Evolutionary conservation across 139 green algal genomes (phyloP).

Genomic region (Gonium pectorale): DNA sequence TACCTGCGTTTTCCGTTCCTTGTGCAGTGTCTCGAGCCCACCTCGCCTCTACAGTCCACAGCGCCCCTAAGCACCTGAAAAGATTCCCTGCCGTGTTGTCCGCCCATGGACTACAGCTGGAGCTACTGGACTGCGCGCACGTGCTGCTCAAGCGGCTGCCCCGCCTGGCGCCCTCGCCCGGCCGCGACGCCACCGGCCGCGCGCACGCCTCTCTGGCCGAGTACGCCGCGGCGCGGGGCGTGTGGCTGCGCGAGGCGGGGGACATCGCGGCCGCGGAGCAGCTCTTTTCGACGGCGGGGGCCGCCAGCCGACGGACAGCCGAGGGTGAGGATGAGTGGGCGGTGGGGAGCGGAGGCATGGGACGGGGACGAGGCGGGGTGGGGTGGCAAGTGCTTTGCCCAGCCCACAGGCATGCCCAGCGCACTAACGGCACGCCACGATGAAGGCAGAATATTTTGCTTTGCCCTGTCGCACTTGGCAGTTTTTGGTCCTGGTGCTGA

Average conservation of each 20-base stretch:
- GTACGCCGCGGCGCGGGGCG: conserved; percentile 23
- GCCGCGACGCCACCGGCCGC: conserved; percentile 14
- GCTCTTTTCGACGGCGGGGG: conserved; percentile 47
- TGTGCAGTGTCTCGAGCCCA: too few relatives aligned
- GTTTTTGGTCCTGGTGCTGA: too few relatives aligned
- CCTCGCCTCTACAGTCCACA: background rate
- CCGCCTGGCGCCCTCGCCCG: conserved; percentile 41
- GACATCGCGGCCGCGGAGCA: conserved; percentile 58
- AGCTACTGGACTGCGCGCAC: conserved; percentile 61
- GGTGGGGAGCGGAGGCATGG: background rate
- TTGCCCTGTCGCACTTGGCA: too few relatives aligned
- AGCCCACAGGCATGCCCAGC: too few relatives aligned
- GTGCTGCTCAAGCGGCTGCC: conserved; percentile 60
- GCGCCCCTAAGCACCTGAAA: too few relatives aligned
- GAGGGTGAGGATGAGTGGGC: conserved; percentile 18
- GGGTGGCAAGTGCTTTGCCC: background rate
- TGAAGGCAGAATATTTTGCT: too few relatives aligned
- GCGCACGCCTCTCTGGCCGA: conserved; percentile 49
- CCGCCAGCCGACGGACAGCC: conserved; percentile 25
- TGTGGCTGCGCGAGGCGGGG: conserved; percentile 43
- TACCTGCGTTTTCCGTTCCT: too few relatives aligned
- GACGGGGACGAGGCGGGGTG: background rate
- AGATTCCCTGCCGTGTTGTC: too few relatives aligned
- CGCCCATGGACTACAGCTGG: too few relatives aligned
- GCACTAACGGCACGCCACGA: too few relatives aligned